phyloP scores from a whole-genome alignment of 1,284 basidiomycete genomes.

The Phellinidium pouzarii region DNA sequence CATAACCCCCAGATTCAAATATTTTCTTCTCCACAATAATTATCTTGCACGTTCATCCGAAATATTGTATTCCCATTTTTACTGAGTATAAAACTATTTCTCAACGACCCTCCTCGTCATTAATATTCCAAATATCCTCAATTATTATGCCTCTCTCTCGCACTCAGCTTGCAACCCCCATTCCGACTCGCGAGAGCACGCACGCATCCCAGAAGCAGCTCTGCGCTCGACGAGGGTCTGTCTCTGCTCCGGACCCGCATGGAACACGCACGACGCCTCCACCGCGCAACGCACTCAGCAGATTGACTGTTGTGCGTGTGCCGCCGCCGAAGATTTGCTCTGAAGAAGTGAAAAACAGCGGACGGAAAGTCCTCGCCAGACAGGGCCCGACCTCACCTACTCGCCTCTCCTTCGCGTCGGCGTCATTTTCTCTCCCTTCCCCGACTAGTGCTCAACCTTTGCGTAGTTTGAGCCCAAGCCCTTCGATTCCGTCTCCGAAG shows the following conservation, averaged over 20 bases:
- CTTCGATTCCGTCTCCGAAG: constrained; percentile 3
- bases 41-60: no score
- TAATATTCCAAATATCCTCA: no score
- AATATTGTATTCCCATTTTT: no score
- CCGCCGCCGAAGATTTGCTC: constrained; percentile 28
- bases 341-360: constrained; percentile 8
- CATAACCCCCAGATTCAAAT: no score
- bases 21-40: no score
- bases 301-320: constrained; percentile 68
- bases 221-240: constrained; percentile 54
- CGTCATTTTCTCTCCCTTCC: neutral
- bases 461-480: neutral
- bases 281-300: constrained; percentile 49
- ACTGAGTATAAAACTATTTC: no score
- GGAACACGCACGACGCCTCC: constrained; percentile 52
- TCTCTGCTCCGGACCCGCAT: constrained; percentile 59
- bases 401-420: neutral
- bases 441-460: neutral
- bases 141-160: neutral
- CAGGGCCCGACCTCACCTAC: neutral
- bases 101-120: no score
- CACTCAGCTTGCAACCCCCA: constrained; percentile 2
- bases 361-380: neutral
- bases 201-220: constrained; percentile 31
- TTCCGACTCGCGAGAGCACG: constrained; percentile 5